Evolutionary conservation across 2,329 filamentous ascomycete species (phyloP).

Genomic region (Fusarium sp.): DNA sequence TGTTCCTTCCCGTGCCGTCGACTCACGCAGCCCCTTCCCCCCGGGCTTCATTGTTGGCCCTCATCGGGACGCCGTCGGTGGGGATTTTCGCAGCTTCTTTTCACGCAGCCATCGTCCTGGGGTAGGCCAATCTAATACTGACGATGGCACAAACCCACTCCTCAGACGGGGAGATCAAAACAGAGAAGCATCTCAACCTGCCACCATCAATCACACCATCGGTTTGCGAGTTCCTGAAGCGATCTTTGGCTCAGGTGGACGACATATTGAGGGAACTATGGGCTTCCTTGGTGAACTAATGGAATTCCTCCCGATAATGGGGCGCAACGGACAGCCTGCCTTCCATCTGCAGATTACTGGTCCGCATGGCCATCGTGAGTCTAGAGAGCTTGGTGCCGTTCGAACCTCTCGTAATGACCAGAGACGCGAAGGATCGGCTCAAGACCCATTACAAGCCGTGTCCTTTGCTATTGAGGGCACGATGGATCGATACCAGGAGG

Average conservation of each 20-base stretch:
- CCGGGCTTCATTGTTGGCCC: conserved; percentile 64
- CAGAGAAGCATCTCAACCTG: conserved; percentile 62
- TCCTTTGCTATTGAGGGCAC: conserved; percentile 80
- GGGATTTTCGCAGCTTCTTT: conserved; percentile 65
- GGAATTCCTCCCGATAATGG: conserved; percentile 63
- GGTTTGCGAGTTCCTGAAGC: conserved; percentile 63
- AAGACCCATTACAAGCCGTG: conserved; percentile 79
- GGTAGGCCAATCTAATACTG: conserved; percentile 67
- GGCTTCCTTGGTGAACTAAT: conserved; percentile 68
- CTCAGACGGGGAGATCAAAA: conserved; percentile 71
- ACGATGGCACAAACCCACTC: conserved; percentile 89
- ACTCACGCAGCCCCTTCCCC: conserved; percentile 70
- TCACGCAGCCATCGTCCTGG: conserved; percentile 65
- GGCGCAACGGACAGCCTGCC: conserved; percentile 60
- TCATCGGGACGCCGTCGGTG: conserved; percentile 62
- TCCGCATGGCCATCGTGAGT: conserved; percentile 59
- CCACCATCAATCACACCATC: conserved; percentile 63
- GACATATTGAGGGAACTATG: conserved; percentile 63
- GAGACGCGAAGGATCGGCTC: conserved; percentile 59
- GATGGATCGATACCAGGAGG: conserved; percentile 85
- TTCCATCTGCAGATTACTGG: conserved; percentile 71
- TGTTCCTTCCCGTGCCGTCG: conserved; percentile 49
- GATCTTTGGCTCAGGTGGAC: conserved; percentile 55
- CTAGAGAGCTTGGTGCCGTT: conserved; percentile 60
- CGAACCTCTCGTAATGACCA: conserved; percentile 61